Evolutionary conservation across 1,284 basidiomycete species (phyloP), one percentile per base, ranked within the genome.

Genomic region (Apiotrichum siamense): DNA sequence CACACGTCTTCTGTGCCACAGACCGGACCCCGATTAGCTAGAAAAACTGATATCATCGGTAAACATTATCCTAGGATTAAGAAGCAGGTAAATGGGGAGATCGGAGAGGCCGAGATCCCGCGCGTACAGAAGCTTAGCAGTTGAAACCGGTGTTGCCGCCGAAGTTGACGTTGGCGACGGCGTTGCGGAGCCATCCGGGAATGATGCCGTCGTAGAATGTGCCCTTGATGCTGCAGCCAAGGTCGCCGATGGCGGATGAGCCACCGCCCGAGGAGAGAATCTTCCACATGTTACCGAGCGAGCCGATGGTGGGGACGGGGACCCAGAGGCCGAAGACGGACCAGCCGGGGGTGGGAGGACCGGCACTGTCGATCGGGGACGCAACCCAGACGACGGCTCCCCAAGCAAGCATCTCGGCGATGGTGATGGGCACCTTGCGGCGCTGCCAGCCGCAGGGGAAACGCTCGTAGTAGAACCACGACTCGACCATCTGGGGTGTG

Each of bases 331-430:
- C 43, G 13, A 7, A 7, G 23, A 44, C 12, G 10, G 32, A 35
- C 20, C 6, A 10, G 11, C 43, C 43, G 43, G 43, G 43, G 12
- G 31, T 24, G 15, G 29, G 29, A 15, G 10, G 15, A 15, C 29
- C 29, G 29, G 15, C 17, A 25, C 21, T 23, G 23, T 31, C 29
- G 25, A 45, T 18, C 27, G 45, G 45, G 12, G 36, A 7, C 17
- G 45, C 36, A 17, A 29, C 45, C 45, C 45, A 47, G 17, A 47
- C 45, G 13, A n/a, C 37, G 15, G 37, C 36, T n/a, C 50, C 50
- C 50, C 50, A 52, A 12, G 50, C 44, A 25, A 26, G 27, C 39
- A 52, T 52, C 50, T 52, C 50, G n/a, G 27, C 39, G 12, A 18
- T 27, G 21, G 50, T 52, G 43, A 47, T 27, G 11, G 50, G 50